Evolutionary conservation across 352 stramenopile species (phyloP).

Genomic region (Pythium folliculosum): DNA sequence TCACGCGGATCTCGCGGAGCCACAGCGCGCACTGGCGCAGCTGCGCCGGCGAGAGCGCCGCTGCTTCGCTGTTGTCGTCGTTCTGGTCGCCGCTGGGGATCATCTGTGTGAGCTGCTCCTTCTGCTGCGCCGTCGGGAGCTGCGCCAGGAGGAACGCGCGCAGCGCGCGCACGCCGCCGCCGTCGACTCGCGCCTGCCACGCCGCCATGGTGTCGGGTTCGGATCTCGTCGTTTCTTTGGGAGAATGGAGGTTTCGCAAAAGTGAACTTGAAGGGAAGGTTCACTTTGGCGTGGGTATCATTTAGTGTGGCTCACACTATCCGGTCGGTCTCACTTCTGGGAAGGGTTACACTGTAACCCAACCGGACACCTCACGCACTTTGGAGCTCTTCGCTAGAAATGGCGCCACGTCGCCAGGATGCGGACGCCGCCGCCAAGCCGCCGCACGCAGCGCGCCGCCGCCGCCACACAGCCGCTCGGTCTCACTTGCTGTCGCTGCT

Average conservation of each 20-base stretch:
- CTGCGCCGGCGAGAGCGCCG: constrained; percentile 21
- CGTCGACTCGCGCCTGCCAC: constrained; percentile 29
- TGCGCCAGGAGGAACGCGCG: constrained; percentile 30
- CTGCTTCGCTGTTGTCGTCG: background rate
- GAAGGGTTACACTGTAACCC: background rate
- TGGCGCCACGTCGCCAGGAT: constrained; percentile 21
- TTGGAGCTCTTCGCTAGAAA: background rate
- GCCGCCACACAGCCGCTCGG: no score
- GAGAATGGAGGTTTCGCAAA: background rate
- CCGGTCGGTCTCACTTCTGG: background rate
- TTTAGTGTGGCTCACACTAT: constrained; percentile 1
- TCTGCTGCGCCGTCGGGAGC: constrained; percentile 1
- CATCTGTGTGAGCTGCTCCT: constrained; percentile 10
- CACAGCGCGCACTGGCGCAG: constrained; percentile 16
- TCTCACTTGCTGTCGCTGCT: background rate
- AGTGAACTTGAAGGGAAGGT: constrained; percentile 13
- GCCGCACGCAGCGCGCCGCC: background rate
- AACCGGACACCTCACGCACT: no score
- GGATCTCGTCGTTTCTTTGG: no score
- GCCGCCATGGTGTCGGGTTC: constrained; percentile 20
- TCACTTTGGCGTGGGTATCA: background rate
- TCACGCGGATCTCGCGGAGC: constrained; percentile 26
- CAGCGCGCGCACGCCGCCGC: constrained; percentile 34
- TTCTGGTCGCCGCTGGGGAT: background rate
- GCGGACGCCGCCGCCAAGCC: background rate